A percentile compares a stretch with the other conserved stretches of the same genome.
These are phyloP conservation scores for Zygosaccharomyces pseudobailii DNA, from an alignment of 1,139 yeast genomes.

Conservation along the genomic window DNA sequence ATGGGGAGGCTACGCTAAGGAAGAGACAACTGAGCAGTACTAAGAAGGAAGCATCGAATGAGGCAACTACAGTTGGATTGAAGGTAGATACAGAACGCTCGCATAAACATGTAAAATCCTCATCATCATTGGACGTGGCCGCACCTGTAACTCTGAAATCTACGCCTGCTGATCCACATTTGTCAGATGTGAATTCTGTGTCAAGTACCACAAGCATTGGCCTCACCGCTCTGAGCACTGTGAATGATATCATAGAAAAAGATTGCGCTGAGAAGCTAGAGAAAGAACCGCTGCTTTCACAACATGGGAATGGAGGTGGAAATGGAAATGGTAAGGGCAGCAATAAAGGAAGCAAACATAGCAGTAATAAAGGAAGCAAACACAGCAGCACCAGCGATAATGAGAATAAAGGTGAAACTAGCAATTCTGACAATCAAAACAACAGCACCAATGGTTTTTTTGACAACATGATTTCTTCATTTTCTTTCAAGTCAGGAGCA, in stretches of 20 bases:
- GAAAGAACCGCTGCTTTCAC: background rate
- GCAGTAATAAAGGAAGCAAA: background rate
- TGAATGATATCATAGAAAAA: constrained; percentile 15
- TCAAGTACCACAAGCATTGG: constrained; percentile 17
- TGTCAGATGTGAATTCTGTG: constrained; percentile 47
- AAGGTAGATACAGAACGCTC: background rate
- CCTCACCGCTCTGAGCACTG: constrained; percentile 17
- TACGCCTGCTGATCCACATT: constrained; percentile 54
- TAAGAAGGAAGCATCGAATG: background rate
- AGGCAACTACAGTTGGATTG: background rate
- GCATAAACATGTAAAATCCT: constrained; percentile 13
- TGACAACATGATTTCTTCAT: constrained; percentile 22
- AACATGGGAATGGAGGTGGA: background rate
- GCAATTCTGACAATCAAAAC: constrained; percentile 3
- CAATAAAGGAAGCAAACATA: background rate
- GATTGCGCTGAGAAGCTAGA: constrained; percentile 6
- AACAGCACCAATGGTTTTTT: constrained; percentile 11
- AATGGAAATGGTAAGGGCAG: background rate
- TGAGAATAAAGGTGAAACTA: background rate
- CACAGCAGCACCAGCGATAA: background rate
- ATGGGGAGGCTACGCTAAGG: constrained; percentile 10
- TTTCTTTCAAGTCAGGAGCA: constrained; percentile 15
- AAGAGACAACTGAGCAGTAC: constrained; percentile 3
- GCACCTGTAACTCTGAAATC: constrained; percentile 36
- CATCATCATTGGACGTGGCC: constrained; percentile 16